Base-by-base conservation (phyloP, 2,329 filamentous ascomycete species). In the Tolypocladium amazonense region DNA sequence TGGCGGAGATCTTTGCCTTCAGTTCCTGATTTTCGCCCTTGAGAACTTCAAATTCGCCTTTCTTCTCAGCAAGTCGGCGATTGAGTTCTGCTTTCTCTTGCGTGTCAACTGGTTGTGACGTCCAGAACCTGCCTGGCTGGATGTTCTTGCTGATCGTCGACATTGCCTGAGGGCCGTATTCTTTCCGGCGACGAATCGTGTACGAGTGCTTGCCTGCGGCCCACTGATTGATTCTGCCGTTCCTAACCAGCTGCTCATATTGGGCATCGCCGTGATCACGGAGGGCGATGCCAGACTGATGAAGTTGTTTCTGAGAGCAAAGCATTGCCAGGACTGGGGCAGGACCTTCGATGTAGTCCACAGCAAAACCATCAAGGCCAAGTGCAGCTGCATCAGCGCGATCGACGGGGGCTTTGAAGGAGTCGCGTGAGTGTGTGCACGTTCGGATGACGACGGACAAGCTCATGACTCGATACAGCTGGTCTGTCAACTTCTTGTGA, bases 281-380 rank as follows among this genome's bases (percentile, higher is more conserved):
- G 18, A 86, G 75, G 20, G 83, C 79, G 53, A 93, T 81, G 0
- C 85, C 90, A 7, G 87, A 87, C 33, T 78, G 76, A 66, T 96
- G 85, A 8, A 97, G 73, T 58, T 77, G 81, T 60, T 81, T 84
- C 65, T 89, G 87, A 15, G 85, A 82, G 72, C 92, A 97, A 27
- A 99, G 82, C 88, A 96, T 94, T 8, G 90, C 88, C 39, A 97
- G 76, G 1, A 99, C 90, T 1, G 89, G 82, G 1, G 88, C 85
- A 0, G 95, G 95, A 0, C 93, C 94, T 39, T 87, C 81, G 7
- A 99, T 70, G 61, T 83, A 90, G 68, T 97, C 89, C 33, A 89
- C 79, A 0, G 91, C 86, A 76, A 89, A 96, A 2, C 88, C 86
- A 63, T 95, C 88, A 56, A 99, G 83, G 0, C 91, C 91, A 72